Percentiles rank a stretch among this genome's conserved stretches.
Evolutionary conservation across 1,139 yeast species (phyloP).

Genomic region (Diutina ranongensis): DNA sequence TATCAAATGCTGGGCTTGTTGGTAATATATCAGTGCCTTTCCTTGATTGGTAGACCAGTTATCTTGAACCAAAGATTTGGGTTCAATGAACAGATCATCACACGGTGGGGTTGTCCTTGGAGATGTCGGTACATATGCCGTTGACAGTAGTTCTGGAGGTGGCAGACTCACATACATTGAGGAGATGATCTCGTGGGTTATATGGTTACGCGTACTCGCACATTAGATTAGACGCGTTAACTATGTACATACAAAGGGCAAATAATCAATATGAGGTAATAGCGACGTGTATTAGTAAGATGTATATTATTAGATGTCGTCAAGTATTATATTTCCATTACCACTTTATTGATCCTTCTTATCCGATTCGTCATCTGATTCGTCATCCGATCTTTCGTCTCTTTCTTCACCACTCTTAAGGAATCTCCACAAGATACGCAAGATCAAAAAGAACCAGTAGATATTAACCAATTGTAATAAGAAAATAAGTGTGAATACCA

Average conservation of each 20-base stretch:
- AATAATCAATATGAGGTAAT: too few species aligned
- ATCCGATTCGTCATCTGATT: slow-evolving; percentile 28
- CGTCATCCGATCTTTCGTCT: slow-evolving; percentile 90
- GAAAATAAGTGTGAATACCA: slow-evolving; percentile 64
- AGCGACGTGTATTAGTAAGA: neutral
- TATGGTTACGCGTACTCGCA: too few species aligned
- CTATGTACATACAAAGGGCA: too few species aligned
- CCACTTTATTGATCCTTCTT: neutral
- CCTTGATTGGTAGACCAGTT: neutral
- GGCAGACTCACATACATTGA: neutral
- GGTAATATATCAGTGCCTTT: neutral
- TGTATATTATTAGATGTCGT: neutral
- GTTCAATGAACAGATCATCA: neutral
- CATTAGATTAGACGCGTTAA: too few species aligned
- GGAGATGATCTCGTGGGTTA: too few species aligned
- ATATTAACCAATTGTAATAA: slow-evolving; percentile 78
- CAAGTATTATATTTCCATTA: neutral
- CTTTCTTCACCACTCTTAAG: slow-evolving; percentile 45
- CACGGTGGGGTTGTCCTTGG: neutral
- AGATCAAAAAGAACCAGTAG: slow-evolving; percentile 78
- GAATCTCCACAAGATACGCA: slow-evolving; percentile 63
- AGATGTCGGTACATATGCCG: neutral
- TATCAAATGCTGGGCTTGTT: neutral
- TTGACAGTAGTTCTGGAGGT: slow-evolving; percentile 2
- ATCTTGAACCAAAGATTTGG: neutral